Base-by-base conservation (phyloP, 495 filamentous ascomycete genomes). In the Bryoglossum gracile region DNA sequence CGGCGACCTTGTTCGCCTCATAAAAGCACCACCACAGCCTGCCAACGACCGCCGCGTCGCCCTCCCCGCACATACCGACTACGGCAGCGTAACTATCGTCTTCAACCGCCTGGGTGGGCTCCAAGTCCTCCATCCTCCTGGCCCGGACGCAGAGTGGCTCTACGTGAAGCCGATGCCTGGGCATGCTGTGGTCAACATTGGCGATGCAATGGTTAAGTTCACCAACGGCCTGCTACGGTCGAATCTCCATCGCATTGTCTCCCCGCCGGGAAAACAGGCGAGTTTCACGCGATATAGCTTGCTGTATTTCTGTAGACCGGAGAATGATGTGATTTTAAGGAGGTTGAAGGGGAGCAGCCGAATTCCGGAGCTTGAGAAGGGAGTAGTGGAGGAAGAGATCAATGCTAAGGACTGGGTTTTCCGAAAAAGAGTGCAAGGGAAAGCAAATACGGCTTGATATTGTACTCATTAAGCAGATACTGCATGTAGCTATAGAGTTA, bases 91-190 rank as follows among this genome's bases (percentile, higher is more conserved):
- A 52, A 95, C 89, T 1, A 64, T 94, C 23, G 73, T 96, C 13
- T 94, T 95, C 65, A 90, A 94, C 66, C 53, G 66, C 22, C 68
- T 78, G 19, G 90, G 89, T 1, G 90, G 90, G 0, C 61, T 95
- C 43, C 88, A 95, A 66, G 87, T 94, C 9, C n/a, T n/a, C n/a
- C 67, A 65, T 1, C 72, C 70, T 46, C 75, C 78, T 22, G 30
- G 56, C 25, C 50, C 49, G 13, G 50, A 66, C 8, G n/a, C n/a
- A n/a, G 44, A 42, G n/a, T 83, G 80, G 80, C 49, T 66, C 2
- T 82, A 76, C 57, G 76, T 85, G 16, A 62, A 67, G 21, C 80
- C 81, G 0, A 53, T 79, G 10, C 70, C 68, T 3, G 74, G 77
- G 0, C 71, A 73, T 44, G 71, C 69, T 4, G 72, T 84, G 22